Base-by-base conservation (phyloP, 1,139 yeast genomes). In the Yamadazyma dushanensis region DNA sequence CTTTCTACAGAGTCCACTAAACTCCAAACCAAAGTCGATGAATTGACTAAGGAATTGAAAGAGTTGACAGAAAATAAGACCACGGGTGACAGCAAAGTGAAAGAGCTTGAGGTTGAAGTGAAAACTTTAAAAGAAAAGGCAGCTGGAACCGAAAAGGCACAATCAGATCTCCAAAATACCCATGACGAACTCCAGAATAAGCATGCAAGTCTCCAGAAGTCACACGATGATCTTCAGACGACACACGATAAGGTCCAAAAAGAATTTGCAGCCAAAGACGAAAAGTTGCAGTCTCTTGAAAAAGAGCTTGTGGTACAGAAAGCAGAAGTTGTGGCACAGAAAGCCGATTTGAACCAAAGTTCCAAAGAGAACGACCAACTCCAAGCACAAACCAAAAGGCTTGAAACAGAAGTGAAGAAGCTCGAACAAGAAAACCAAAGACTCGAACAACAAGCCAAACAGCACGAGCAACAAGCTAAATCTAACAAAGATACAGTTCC, bases 401-500 rank as follows among this genome's bases (percentile, higher is more conserved):
- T 13, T 13, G 16, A 24, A 21, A 13, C 8, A 21, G 24, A 21
- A 7, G 24, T 13, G 8, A 21, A 21, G n/a, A n/a, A n/a, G n/a
- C n/a, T n/a, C n/a, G n/a, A n/a, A n/a, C n/a, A 25, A 11, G 18
- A 25, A 11, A 25, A 14, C 18, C 11, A 15, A 11, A 3, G 8
- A 6, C 16, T 25, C 18, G 5, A 25, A 11, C 18, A 3, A 5
- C 15, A 25, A 5, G 6, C 16, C 25, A 20, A 29, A 23, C 14
- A 23, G 18, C 26, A 24, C 11, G 16, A 24, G n/a, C 13, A 21
- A 21, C 13, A 21, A 7, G 24, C 24, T 21, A 21, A 21, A 9
- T 5, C n/a, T 13, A 21, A 21, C 5, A 6, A 10, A 9, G 24
- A 21, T 10, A 5, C 16, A 24, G 83, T 78, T 11, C 76, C 82